Conservation (phyloP, 108 stramenopile species). For the Heterococcus sp. region DNA sequence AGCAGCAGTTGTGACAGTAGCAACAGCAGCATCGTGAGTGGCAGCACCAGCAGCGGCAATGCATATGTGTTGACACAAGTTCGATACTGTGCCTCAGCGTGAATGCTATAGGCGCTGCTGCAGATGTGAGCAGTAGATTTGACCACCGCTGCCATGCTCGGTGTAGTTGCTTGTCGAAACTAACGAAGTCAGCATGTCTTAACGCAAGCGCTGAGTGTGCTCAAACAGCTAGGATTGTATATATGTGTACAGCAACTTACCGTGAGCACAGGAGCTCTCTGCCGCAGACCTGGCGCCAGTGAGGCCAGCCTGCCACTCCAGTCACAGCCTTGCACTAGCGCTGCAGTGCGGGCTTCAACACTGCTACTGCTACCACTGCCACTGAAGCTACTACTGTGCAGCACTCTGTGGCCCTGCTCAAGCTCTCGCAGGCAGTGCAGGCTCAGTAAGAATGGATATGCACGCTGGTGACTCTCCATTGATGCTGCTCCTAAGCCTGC, state of each 20-base stretch:
- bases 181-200: neutral
- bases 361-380: too few relatives aligned
- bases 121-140: neutral
- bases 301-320: neutral
- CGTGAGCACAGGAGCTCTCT: neutral
- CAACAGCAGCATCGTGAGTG: too few relatives aligned
- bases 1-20: too few relatives aligned
- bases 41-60: too few relatives aligned
- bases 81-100: too few relatives aligned
- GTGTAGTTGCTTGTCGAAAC: neutral
- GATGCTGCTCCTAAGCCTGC: conserved; percentile 43
- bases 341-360: neutral
- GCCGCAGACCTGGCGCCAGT: neutral
- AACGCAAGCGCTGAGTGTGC: neutral
- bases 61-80: too few relatives aligned
- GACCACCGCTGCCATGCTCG: neutral
- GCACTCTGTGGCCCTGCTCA: neutral
- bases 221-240: neutral
- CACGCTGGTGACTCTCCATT: conserved; percentile 48
- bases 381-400: neutral
- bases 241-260: neutral
- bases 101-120: neutral
- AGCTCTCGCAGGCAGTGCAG: conserved; percentile 29
- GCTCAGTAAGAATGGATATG: conserved; percentile 47
- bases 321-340: neutral